Evolutionary conservation across 208 protist species (phyloP), one percentile per base, ranked within the genome.

Genomic region (Leptomonas seymouri): DNA sequence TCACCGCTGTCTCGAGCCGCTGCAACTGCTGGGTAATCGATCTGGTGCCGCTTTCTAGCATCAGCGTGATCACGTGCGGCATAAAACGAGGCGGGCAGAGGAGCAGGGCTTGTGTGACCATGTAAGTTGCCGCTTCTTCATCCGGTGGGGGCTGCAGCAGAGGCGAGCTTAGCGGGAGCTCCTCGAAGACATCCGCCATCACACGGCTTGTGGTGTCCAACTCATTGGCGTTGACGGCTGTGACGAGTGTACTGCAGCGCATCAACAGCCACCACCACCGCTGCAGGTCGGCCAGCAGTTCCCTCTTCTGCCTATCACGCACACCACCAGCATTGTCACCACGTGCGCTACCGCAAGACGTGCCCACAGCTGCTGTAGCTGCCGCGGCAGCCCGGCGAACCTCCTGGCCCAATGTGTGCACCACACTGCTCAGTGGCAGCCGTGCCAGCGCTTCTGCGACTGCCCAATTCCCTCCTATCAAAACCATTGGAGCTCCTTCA

Each of bases 191-290:
- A 27, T 15, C 45, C 23, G 34, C 44, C 44, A 66, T 74, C 25
- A 68, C 31, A 18, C 44, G 69, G 21, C 39, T 55, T 9, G 57
- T 42, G 36, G 42, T 54, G 25, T 75, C 79, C 23, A 45, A 42
- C 23, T 84, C 66, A 3, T 39, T 53, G 12, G 62, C 23, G 57
- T 84, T 84, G 28, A 84, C 65, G 14, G 58, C 63, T 7, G 63
- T 51, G 16, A 84, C 79, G 20, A 84, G 63, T 3, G 56, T 60
- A 46, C 77, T 68, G 25, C 59, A 74, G 34, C 71, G 73, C 66
- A 84, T 55, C 30, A 77, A 54, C 49, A 80, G 65, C 71, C 74
- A 64, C 79, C 79, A 84, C 78, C 72, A 83, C 58, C 65, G 61
- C 65, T 71, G 71, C 61, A 67, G 42, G 4, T 67, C 46, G 15